Evolutionary conservation across 2,329 filamentous ascomycete genomes (phyloP).

Genomic region (Aspergillus costaricaensis): DNA sequence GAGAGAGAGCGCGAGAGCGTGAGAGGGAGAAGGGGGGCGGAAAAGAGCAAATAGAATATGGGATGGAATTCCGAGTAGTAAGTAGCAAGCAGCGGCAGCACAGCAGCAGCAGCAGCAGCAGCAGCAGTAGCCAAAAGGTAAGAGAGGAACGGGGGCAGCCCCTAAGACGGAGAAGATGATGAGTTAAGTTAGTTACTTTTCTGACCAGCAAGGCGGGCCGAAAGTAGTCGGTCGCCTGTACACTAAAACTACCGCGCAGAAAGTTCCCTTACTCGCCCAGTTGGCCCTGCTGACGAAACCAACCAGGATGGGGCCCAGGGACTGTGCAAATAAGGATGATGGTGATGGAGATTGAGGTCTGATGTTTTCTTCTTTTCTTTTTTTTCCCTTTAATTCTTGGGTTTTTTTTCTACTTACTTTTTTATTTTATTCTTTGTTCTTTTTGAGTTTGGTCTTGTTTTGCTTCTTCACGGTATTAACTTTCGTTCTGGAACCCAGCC

Average conservation of each 20-base stretch:
- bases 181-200: conserved; percentile 1
- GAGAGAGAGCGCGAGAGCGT: too few relatives aligned
- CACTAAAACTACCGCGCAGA: too few relatives aligned
- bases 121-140: too few relatives aligned
- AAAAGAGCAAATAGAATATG: not conserved
- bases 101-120: too few relatives aligned
- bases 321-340: too few relatives aligned
- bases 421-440: not conserved
- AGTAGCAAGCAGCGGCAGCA: too few relatives aligned
- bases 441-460: not conserved
- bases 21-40: not conserved
- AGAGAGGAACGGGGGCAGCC: conserved; percentile 8
- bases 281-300: not conserved
- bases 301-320: not conserved
- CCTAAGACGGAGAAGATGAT: conserved; percentile 11
- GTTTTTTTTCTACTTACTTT: not conserved
- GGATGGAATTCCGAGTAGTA: not conserved
- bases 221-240: conserved; percentile 9
- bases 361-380: not conserved
- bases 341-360: too few relatives aligned
- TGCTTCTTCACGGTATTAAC: not conserved
- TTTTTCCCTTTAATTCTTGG: not conserved
- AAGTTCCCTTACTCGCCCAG: not conserved
- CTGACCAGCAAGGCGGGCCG: conserved; percentile 8
- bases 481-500: conserved; percentile 1